Evolutionary conservation across 1,139 yeast species (phyloP).

Genomic region (Scheffersomyces titani): DNA sequence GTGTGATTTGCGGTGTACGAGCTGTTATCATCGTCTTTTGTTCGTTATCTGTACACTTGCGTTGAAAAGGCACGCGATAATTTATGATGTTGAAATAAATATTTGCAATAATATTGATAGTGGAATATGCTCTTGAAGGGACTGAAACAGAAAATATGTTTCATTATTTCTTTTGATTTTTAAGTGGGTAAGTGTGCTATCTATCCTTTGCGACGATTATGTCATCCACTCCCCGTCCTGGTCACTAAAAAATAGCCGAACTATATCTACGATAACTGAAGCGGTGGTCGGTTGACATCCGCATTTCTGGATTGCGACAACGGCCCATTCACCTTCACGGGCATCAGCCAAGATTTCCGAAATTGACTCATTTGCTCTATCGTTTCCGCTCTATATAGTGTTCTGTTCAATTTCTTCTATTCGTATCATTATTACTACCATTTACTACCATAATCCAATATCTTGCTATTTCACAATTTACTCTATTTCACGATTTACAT

Average conservation of each 20-base stretch:
- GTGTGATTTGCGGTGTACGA: not conserved
- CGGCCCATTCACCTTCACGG: not conserved
- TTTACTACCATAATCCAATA: not conserved
- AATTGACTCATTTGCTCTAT: not conserved
- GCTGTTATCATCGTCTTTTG: not conserved
- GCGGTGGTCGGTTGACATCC: not conserved
- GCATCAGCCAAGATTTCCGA: not conserved
- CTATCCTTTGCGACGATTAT: not conserved
- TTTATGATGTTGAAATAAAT: too few species aligned
- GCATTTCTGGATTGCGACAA: not conserved
- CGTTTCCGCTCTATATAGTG: not conserved
- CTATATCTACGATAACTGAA: not conserved
- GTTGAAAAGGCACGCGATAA: not conserved
- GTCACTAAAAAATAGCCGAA: not conserved
- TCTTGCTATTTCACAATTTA: not conserved
- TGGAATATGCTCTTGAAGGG: not conserved
- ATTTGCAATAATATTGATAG: not conserved
- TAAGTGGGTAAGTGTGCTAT: not conserved
- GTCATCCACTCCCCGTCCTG: not conserved
- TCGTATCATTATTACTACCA: too few species aligned
- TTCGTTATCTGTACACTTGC: not conserved
- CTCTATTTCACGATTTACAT: not conserved
- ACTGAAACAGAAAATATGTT: not conserved
- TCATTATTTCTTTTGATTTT: too few species aligned
- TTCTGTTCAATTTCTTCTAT: too few species aligned